phyloP scores from a whole-genome alignment of 2,329 filamentous ascomycete species.

The Cryphonectria parasitica region DNA sequence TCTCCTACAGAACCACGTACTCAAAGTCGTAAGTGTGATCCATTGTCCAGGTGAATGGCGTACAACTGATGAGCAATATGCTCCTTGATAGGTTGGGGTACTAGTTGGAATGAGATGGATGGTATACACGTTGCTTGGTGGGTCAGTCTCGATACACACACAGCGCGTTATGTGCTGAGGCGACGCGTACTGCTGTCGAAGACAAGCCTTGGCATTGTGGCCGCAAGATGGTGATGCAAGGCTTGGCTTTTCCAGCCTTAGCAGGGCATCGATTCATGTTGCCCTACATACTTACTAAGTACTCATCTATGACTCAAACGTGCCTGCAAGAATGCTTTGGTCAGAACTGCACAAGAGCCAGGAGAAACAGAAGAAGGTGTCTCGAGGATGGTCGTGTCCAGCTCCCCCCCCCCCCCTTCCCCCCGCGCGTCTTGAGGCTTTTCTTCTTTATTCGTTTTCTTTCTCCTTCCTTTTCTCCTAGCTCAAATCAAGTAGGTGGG shows the following conservation, averaged over 20 bases:
- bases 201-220: background rate
- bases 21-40: background rate
- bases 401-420: too few relatives aligned
- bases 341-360: too few relatives aligned
- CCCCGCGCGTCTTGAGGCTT: too few relatives aligned
- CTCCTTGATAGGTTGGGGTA: background rate
- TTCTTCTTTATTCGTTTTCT: too few relatives aligned
- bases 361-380: too few relatives aligned
- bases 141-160: background rate
- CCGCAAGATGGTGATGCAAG: background rate
- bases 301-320: too few relatives aligned
- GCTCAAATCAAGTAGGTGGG: too few relatives aligned
- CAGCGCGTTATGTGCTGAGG: background rate
- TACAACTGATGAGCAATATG: background rate
- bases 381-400: too few relatives aligned
- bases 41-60: background rate
- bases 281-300: too few relatives aligned
- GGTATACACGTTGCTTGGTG: background rate
- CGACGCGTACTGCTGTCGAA: background rate
- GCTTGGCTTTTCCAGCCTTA: background rate
- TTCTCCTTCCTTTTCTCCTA: too few relatives aligned
- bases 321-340: too few relatives aligned
- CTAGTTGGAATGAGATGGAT: background rate
- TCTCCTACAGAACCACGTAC: background rate
- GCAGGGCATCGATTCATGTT: background rate